phyloP scores from a whole-genome alignment of 352 stramenopile species.

The Globisporangium cederbergense region DNA sequence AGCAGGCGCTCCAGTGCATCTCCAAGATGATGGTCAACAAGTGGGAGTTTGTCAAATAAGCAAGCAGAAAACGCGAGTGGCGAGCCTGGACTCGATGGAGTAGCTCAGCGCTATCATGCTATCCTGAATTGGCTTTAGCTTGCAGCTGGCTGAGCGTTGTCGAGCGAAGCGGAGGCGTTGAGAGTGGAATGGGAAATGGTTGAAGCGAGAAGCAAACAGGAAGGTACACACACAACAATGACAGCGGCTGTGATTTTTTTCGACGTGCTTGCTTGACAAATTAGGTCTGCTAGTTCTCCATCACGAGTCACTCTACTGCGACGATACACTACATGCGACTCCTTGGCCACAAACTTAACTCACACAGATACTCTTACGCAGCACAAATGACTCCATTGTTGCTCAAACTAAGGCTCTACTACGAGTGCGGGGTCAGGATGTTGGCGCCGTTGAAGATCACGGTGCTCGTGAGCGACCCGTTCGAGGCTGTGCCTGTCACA shows the following conservation, averaged over 20 bases:
- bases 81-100: background rate
- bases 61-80: slow-evolving; percentile 8
- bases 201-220: background rate
- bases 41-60: slow-evolving; percentile 93
- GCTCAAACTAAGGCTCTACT: background rate
- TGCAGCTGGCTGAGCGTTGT: background rate
- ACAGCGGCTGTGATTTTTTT: background rate
- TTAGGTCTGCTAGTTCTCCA: too few species aligned
- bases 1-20: slow-evolving; percentile 96
- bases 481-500: slow-evolving; percentile 4
- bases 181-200: background rate
- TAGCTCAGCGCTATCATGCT: background rate
- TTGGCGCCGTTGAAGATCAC: slow-evolving; percentile 10
- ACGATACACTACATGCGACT: background rate
- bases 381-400: background rate
- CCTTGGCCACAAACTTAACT: background rate
- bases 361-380: background rate
- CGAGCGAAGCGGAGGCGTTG: background rate
- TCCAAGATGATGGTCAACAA: slow-evolving; percentile 99
- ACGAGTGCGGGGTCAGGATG: slow-evolving; percentile 9
- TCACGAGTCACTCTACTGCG: background rate
- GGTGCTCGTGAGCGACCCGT: slow-evolving; percentile 9
- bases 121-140: background rate
- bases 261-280: background rate
- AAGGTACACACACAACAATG: background rate